A percentile compares a stretch with the other conserved stretches of the same genome.
Evolutionary conservation across 2,329 filamentous ascomycete species (phyloP).

Genomic region (Corinectria fuckeliana): DNA sequence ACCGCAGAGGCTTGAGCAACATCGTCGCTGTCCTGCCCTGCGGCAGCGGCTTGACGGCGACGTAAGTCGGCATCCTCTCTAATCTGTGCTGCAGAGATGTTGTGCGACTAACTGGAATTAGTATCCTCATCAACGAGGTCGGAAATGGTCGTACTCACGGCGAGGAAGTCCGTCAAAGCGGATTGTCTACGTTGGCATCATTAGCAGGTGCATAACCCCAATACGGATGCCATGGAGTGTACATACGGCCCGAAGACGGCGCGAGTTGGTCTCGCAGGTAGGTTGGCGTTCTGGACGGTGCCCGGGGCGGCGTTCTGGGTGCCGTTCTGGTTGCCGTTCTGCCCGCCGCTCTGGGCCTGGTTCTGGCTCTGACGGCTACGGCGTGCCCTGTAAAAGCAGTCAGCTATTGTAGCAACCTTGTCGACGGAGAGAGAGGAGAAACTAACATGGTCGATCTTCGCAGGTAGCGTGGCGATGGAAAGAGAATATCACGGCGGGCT

Average conservation of each 20-base stretch:
- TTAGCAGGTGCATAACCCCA: constrained; percentile 9
- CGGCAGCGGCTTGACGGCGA: constrained; percentile 47
- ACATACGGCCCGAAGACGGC: constrained; percentile 50
- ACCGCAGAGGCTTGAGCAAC: constrained; percentile 28
- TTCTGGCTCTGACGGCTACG: constrained; percentile 4
- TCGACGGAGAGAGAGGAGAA: not conserved
- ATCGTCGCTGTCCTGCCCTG: constrained; percentile 24
- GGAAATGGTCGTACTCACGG: constrained; percentile 42
- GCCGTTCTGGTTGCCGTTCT: constrained; percentile 23
- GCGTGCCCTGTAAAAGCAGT: constrained; percentile 28
- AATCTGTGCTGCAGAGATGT: constrained; percentile 70
- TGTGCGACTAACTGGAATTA: constrained; percentile 63
- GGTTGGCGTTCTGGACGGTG: not conserved
- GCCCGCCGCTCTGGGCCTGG: constrained; percentile 6
- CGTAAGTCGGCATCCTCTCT: constrained; percentile 56
- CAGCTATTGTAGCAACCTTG: constrained; percentile 16
- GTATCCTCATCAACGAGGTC: not conserved
- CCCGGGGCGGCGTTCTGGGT: constrained; percentile 8
- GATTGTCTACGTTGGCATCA: constrained; percentile 48
- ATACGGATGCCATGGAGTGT: not conserved
- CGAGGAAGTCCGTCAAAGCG: constrained; percentile 61
- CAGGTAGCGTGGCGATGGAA: not conserved
- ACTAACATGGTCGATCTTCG: constrained; percentile 23
- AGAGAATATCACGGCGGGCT: not conserved
- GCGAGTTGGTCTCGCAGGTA: constrained; percentile 34